phyloP scores from a whole-genome alignment of 352 stramenopile genomes.

The Albugo laibachii region DNA sequence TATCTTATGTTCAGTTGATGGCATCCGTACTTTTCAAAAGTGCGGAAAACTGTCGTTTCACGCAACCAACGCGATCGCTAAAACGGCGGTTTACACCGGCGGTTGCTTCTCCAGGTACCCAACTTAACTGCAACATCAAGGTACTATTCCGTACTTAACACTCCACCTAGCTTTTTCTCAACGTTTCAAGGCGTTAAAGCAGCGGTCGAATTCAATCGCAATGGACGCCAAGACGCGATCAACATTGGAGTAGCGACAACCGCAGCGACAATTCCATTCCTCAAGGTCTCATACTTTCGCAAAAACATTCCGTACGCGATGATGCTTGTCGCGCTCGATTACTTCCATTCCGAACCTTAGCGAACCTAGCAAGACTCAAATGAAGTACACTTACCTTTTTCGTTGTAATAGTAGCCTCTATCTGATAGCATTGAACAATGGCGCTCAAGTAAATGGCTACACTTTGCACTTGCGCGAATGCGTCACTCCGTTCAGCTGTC shows the following conservation, averaged over 20 bases:
- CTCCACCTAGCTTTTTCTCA: constrained; percentile 39
- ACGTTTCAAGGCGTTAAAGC: constrained; percentile 60
- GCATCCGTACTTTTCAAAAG: constrained; percentile 7
- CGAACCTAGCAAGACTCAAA: too few relatives aligned
- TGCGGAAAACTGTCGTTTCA: constrained; percentile 19
- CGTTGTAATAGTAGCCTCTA: too few relatives aligned
- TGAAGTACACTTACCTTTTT: too few relatives aligned
- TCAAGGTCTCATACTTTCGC: constrained; percentile 36
- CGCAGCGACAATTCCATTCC: constrained; percentile 27
- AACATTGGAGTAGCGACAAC: constrained; percentile 34
- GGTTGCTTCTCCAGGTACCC: constrained; percentile 34
- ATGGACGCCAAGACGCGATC: constrained; percentile 28
- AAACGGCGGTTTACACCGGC: constrained; percentile 31
- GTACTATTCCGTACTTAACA: neutral
- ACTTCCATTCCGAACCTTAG: constrained; percentile 22
- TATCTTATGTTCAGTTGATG: too few relatives aligned
- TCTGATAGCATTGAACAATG: too few relatives aligned
- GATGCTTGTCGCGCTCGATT: constrained; percentile 56
- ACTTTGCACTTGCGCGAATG: too few relatives aligned
- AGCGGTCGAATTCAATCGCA: constrained; percentile 26
- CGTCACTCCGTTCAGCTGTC: too few relatives aligned
- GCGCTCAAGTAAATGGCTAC: too few relatives aligned
- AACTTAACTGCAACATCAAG: neutral
- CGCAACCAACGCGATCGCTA: constrained; percentile 20
- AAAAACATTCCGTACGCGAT: constrained; percentile 57